Percentiles rank a stretch among this genome's conserved stretches.
phyloP scores from a whole-genome alignment of 78 protist species.

The Pigoraptor vietnamica region DNA sequence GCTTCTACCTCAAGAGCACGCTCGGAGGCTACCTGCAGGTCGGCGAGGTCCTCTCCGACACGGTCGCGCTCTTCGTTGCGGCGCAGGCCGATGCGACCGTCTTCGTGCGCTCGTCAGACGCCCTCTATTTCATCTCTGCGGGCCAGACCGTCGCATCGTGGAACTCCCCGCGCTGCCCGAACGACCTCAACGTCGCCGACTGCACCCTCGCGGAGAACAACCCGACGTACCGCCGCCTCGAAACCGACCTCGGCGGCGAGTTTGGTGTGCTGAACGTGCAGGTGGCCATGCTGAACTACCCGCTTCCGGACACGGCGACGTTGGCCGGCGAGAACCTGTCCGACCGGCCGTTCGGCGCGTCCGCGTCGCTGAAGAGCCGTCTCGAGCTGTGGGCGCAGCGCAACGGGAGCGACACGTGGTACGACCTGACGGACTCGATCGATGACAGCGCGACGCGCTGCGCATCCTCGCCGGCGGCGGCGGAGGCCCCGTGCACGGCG shows the following conservation, averaged over 20 bases:
- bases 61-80: not conserved
- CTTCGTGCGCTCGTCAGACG: not conserved
- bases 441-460: not conserved
- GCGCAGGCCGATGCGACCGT: not conserved
- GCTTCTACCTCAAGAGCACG: not conserved
- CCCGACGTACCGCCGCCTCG: constrained; percentile 1
- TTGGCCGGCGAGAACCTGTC: not conserved
- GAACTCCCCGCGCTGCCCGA: not conserved
- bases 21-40: not conserved
- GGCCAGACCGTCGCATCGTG: not conserved
- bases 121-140: not conserved
- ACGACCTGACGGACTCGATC: not conserved
- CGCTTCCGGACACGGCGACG: not conserved
- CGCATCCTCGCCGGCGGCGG: not conserved
- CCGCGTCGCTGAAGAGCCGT: not conserved
- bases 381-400: not conserved
- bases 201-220: not conserved
- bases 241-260: not conserved
- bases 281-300: not conserved
- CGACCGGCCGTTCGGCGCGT: not conserved
- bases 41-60: not conserved
- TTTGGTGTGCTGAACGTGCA: not conserved
- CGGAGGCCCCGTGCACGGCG: not conserved
- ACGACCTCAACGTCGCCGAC: not conserved
- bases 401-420: not conserved